These are phyloP conservation scores for Tetracladium marchalianum DNA, from an alignment of 495 filamentous ascomycete genomes.

Conservation along the genomic window DNA sequence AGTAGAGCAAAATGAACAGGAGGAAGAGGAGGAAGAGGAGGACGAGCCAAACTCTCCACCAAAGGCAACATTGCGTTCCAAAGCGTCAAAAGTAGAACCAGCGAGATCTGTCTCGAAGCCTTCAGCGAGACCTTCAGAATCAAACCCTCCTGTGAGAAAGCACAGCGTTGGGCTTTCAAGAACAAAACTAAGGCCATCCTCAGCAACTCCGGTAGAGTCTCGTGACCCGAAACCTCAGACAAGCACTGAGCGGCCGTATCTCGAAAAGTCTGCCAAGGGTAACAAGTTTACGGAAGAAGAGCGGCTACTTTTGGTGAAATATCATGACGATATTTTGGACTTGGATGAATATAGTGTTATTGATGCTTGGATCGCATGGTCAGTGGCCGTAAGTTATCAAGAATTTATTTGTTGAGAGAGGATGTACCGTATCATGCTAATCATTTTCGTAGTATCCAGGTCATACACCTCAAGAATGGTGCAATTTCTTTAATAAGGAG, in stretches of 20 bases:
- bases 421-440: not conserved
- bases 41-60: not conserved
- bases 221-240: too few species aligned
- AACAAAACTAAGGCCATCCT: too few species aligned
- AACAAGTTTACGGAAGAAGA: slow-evolving; percentile 15
- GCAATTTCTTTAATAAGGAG: slow-evolving; percentile 20
- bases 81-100: not conserved
- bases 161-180: too few species aligned
- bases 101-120: too few species aligned
- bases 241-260: too few species aligned
- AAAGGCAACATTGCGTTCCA: not conserved
- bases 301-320: slow-evolving; percentile 1
- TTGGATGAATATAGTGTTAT: slow-evolving; percentile 7
- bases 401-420: not conserved
- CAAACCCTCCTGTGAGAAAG: too few species aligned
- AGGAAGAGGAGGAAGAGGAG: slow-evolving; percentile 4
- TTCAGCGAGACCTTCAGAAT: too few species aligned
- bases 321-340: slow-evolving; percentile 14
- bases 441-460: slow-evolving; percentile 9
- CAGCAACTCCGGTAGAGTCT: too few species aligned
- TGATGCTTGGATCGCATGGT: slow-evolving; percentile 16
- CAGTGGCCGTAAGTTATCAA: slow-evolving; percentile 4
- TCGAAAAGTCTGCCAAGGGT: slow-evolving; percentile 2
- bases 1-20: not conserved
- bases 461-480: slow-evolving; percentile 27